phyloP scores from a whole-genome alignment of 2,329 filamentous ascomycete species.

The Hyphodiscus sp. region DNA sequence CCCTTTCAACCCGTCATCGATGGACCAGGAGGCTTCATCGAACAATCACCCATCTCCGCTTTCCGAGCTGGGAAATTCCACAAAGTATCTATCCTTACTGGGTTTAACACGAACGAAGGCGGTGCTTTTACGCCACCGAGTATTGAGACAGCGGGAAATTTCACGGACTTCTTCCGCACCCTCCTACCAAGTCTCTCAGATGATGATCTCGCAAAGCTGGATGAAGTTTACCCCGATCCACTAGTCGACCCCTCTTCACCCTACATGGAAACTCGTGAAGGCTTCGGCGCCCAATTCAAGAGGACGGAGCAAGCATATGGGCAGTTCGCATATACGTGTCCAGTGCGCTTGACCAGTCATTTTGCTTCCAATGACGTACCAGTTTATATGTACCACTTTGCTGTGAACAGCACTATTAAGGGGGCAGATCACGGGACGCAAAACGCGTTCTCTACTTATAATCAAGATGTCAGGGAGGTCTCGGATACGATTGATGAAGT shows the following conservation, averaged over 20 bases:
- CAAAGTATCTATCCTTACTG: constrained; percentile 58
- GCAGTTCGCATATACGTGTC: constrained; percentile 59
- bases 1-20: constrained; percentile 67
- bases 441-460: constrained; percentile 38
- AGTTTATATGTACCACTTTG: constrained; percentile 56
- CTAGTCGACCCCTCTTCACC: constrained; percentile 33
- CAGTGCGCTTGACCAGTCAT: constrained; percentile 53
- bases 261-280: constrained; percentile 34
- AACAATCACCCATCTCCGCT: constrained; percentile 50
- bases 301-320: constrained; percentile 55
- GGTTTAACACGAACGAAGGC: constrained; percentile 67
- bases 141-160: constrained; percentile 42
- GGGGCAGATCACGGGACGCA: constrained; percentile 40
- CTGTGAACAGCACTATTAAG: constrained; percentile 33
- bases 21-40: constrained; percentile 46
- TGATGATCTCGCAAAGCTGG: constrained; percentile 47
- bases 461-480: constrained; percentile 12
- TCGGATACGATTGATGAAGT: constrained; percentile 15
- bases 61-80: constrained; percentile 49
- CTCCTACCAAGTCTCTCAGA: constrained; percentile 52
- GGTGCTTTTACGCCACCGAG: constrained; percentile 52
- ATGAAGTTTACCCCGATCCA: constrained; percentile 58
- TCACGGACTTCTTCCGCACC: constrained; percentile 52
- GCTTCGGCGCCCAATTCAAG: constrained; percentile 48
- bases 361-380: constrained; percentile 29